A percentile compares a stretch with the other conserved stretches of the same genome.
These are phyloP conservation scores for Fraxinus sp. DNA, from an alignment of 305 asterid genomes.

Conservation along the genomic window DNA sequence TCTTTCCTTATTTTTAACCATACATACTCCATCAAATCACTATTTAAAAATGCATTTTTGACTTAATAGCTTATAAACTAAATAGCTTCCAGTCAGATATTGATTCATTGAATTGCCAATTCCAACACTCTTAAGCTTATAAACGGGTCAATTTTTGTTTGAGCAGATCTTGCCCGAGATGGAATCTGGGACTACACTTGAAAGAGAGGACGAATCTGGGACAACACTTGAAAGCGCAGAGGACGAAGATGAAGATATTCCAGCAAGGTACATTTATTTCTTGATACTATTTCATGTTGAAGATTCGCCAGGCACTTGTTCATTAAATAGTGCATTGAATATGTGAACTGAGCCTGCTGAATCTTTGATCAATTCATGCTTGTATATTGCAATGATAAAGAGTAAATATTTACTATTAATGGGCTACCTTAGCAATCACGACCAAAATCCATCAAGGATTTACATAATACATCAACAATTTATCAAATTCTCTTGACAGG, in stretches of 20 bases:
- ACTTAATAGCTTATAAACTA: not conserved
- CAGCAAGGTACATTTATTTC: not conserved
- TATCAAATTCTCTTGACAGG: constrained; percentile 17
- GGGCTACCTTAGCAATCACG: not conserved
- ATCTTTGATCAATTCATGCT: not conserved
- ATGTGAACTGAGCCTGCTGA: not conserved
- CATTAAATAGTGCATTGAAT: not conserved
- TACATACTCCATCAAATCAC: too few relatives aligned
- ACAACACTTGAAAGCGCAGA: not conserved
- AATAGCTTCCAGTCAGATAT: not conserved
- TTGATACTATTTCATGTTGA: not conserved
- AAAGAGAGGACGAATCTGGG: not conserved
- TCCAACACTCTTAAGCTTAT: not conserved
- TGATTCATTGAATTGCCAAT: not conserved
- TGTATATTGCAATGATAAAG: not conserved
- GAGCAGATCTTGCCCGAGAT: not conserved
- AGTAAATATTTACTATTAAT: not conserved
- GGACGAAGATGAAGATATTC: not conserved
- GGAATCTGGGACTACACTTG: not conserved
- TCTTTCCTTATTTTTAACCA: too few relatives aligned
- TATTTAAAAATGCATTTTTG: too few relatives aligned
- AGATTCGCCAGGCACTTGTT: not conserved
- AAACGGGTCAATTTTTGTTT: not conserved
- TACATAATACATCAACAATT: not conserved
- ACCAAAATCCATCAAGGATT: not conserved